Evolutionary conservation across 306 rosid genomes (phyloP).

Genomic region (Vigna reflexopilosa): DNA sequence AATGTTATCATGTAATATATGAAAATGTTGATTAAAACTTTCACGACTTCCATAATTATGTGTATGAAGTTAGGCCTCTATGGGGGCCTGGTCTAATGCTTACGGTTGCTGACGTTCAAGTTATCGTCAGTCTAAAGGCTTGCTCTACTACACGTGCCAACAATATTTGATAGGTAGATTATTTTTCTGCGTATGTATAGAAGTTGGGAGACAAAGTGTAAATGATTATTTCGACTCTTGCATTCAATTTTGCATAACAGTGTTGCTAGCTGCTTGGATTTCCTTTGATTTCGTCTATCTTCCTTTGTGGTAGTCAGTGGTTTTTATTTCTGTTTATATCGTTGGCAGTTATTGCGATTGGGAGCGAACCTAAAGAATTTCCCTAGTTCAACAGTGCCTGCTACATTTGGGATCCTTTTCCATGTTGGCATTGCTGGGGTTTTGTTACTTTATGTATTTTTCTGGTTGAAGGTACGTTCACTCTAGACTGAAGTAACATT

Average conservation of each 20-base stretch:
- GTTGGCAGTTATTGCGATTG: slow-evolving; percentile 69
- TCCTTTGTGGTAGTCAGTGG: slow-evolving; percentile 12
- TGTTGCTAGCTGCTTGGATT: slow-evolving; percentile 5
- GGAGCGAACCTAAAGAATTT: slow-evolving; percentile 91
- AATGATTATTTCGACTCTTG: slow-evolving; percentile 18
- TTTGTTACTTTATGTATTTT: slow-evolving; percentile 77
- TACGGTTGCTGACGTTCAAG: background rate
- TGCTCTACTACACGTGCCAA: background rate
- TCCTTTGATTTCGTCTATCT: slow-evolving; percentile 20
- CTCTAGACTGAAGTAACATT: background rate
- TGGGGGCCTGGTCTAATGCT: background rate
- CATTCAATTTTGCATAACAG: background rate
- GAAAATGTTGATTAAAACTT: background rate
- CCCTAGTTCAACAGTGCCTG: slow-evolving; percentile 71
- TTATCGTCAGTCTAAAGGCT: background rate
- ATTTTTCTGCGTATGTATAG: too few species aligned
- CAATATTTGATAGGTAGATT: background rate
- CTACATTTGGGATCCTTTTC: slow-evolving; percentile 72
- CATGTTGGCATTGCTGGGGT: slow-evolving; percentile 81
- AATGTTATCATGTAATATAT: background rate
- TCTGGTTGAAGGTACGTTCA: slow-evolving; percentile 92
- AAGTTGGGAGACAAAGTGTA: too few species aligned
- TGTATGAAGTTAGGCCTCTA: slow-evolving; percentile 16
- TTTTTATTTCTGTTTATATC: slow-evolving; percentile 39
- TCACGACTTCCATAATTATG: background rate